Evolutionary conservation across 2,329 filamentous ascomycete genomes (phyloP).

Genomic region (Rhinocladiella similis): DNA sequence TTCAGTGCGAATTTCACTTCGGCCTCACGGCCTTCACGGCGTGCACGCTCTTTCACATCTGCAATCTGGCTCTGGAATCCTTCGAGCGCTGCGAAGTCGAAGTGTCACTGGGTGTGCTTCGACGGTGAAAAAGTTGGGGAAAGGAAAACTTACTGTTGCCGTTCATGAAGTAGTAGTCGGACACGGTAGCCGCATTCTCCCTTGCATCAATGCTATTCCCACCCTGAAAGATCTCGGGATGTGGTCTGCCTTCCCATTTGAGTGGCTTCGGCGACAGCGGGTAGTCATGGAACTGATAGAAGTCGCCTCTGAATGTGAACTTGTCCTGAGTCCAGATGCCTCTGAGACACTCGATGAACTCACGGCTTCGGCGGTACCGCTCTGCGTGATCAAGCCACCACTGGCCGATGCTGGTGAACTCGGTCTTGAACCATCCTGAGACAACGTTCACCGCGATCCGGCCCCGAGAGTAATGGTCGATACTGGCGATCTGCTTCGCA

Average conservation of each 20-base stretch:
- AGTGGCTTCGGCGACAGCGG: slow-evolving; percentile 52
- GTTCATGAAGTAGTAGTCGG: slow-evolving; percentile 58
- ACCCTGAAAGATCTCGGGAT: slow-evolving; percentile 56
- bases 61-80: slow-evolving; percentile 53
- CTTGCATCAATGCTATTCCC: slow-evolving; percentile 54
- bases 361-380: slow-evolving; percentile 51
- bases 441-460: slow-evolving; percentile 49
- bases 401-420: slow-evolving; percentile 54
- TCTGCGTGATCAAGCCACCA: slow-evolving; percentile 58
- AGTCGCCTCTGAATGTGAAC: slow-evolving; percentile 53
- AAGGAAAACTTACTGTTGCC: slow-evolving; percentile 44
- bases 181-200: slow-evolving; percentile 49
- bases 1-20: slow-evolving; percentile 52
- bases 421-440: slow-evolving; percentile 56
- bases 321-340: slow-evolving; percentile 55
- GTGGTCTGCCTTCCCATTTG: slow-evolving; percentile 43
- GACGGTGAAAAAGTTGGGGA: no score
- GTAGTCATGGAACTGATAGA: slow-evolving; percentile 56
- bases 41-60: slow-evolving; percentile 50
- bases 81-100: slow-evolving; percentile 43
- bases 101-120: neutral
- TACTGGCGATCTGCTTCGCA: slow-evolving; percentile 56
- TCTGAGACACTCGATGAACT: slow-evolving; percentile 54
- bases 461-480: slow-evolving; percentile 54
- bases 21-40: slow-evolving; percentile 44